These are phyloP conservation scores for Spatholobus suberectus DNA, from an alignment of 306 rosid species.

Conservation along the genomic window DNA sequence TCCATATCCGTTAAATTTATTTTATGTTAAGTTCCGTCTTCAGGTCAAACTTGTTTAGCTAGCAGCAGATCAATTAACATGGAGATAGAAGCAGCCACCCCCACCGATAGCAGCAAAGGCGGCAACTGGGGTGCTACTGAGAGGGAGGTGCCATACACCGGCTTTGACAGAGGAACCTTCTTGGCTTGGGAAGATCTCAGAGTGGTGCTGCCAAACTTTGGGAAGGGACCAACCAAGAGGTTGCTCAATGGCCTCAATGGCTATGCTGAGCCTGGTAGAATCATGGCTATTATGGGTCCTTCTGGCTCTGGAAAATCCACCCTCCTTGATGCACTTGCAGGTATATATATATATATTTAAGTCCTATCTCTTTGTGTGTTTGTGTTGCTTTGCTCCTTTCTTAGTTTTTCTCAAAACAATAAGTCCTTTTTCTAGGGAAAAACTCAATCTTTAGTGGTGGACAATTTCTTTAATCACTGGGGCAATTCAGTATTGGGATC, in stretches of 20 bases:
- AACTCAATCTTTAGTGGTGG: not conserved
- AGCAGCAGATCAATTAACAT: slow-evolving; percentile 36
- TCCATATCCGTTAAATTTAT: not conserved
- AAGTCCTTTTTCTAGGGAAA: not conserved
- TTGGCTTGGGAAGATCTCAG: slow-evolving; percentile 93
- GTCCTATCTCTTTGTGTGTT: not conserved
- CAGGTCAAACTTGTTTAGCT: slow-evolving; percentile 10
- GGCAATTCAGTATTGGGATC: not conserved
- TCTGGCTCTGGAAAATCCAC: slow-evolving; percentile 96
- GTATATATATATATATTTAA: not conserved
- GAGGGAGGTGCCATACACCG: slow-evolving; percentile 14
- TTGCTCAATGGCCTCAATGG: slow-evolving; percentile 81
- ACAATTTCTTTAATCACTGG: not conserved
- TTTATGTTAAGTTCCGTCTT: not conserved
- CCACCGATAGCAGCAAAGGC: slow-evolving; percentile 20
- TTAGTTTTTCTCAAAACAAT: not conserved
- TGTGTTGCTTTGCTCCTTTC: not conserved
- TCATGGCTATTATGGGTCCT: slow-evolving; percentile 95
- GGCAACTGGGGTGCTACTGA: slow-evolving; percentile 10
- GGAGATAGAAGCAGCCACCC: slow-evolving; percentile 65
- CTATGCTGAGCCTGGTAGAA: slow-evolving; percentile 82
- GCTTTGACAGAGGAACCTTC: slow-evolving; percentile 66
- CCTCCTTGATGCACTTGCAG: slow-evolving; percentile 83
- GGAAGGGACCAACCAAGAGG: slow-evolving; percentile 77
- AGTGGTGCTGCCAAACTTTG: slow-evolving; percentile 72